Base-by-base conservation (phyloP, 2,329 filamentous ascomycete genomes). In the Penicillium sp. region DNA sequence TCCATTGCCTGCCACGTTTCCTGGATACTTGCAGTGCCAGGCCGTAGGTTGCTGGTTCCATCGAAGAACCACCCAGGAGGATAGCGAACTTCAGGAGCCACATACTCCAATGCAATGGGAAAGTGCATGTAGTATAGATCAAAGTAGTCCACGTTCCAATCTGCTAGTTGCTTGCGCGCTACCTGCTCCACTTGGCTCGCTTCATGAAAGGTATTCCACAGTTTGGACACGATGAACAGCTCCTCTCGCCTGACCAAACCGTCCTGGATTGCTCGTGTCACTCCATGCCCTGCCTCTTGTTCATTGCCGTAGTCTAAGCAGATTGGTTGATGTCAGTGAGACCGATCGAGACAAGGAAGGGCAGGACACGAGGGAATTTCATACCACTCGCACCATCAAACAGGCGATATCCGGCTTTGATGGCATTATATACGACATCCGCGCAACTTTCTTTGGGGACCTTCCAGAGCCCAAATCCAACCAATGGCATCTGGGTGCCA, bases 161-260 rank as follows among this genome's bases (percentile, higher is more conserved):
- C 89, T 61, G 84, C 82, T 56, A 92, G 85, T 76, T 92, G 89
- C 68, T 86, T 87, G 73, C 84, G 84, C 74, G 80, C 82, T 68
- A 94, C 91, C 52, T 86, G 85, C 75, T 87, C 84, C 56, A 93
- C 89, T 63, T 83, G 82, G 62, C 93, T 86, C 63, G 80, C 81
- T 66, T 93, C 88, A 80, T 96, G 90, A 84, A 91, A 96, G 61
- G 86, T 87, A 79, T 93, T 91, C 91, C 91, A 96, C 52, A 96
- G 87, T 81, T 96, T 96, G 75, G 88, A 91, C 59, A 92, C 89
- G 69, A 96, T 86, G 84, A 96, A 96, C 70, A 96, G 88, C 20
- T 96, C 90, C 74, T 89, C 85, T 54, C 90, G 87, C 79, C 87
- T 91, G 63, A 92, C 89, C 52, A 93, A 73, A 36, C 89, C 88